Percentiles rank a stretch among this genome's conserved stretches.
These are phyloP conservation scores for Rhexocercosporidium sp. DNA, from an alignment of 2,329 filamentous ascomycete genomes.

Conservation along the genomic window DNA sequence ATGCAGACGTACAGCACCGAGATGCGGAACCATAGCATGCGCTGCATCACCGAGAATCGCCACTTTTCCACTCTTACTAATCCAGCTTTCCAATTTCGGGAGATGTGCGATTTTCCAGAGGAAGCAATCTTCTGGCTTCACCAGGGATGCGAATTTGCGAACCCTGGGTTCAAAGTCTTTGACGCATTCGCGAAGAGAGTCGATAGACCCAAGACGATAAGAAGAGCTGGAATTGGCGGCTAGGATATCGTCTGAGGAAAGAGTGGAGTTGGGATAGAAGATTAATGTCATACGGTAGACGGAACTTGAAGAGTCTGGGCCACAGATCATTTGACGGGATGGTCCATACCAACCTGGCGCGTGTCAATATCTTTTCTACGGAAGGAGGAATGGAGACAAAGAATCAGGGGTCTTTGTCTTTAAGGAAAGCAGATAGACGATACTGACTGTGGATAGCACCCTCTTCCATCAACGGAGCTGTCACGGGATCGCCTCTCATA, in stretches of 20 bases:
- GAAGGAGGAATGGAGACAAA: background rate
- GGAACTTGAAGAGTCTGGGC: background rate
- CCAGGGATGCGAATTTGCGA: background rate
- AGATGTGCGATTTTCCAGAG: constrained; percentile 16
- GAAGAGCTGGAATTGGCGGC: constrained; percentile 13
- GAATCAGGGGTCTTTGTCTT: no score
- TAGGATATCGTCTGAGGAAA: background rate
- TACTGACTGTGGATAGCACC: constrained; percentile 13
- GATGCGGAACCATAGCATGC: constrained; percentile 19
- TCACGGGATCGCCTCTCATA: constrained; percentile 11
- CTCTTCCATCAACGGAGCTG: constrained; percentile 5
- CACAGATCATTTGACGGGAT: constrained; percentile 13
- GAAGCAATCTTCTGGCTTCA: constrained; percentile 13
- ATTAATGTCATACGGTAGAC: constrained; percentile 11
- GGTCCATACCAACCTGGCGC: constrained; percentile 9
- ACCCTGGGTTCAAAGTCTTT: constrained; percentile 11
- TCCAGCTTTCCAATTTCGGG: constrained; percentile 1
- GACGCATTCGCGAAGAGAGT: background rate
- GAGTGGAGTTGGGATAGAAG: constrained; percentile 3
- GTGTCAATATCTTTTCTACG: background rate
- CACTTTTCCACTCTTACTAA: constrained; percentile 11
- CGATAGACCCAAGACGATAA: background rate
- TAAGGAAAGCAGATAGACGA: no score
- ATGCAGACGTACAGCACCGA: constrained; percentile 4
- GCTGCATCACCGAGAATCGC: constrained; percentile 10